Evolutionary conservation across 352 stramenopile genomes (phyloP), one percentile per base, ranked within the genome.

Genomic region (Pythium dissimile): DNA sequence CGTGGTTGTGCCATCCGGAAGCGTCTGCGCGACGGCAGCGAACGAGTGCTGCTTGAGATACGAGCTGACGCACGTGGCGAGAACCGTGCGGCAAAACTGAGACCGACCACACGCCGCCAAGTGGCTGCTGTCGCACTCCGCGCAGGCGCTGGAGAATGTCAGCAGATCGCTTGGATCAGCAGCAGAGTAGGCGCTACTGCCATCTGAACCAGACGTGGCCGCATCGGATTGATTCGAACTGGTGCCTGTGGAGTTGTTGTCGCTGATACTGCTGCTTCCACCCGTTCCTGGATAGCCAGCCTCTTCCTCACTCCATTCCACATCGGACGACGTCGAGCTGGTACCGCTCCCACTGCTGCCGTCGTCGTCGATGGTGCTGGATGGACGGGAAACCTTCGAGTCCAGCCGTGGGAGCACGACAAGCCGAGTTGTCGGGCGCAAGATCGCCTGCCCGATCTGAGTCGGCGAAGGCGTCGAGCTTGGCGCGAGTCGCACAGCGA

Each of bases 91-190:
- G 42, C 59, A 66, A 13, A 51, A 66, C 13, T 45, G 3, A 3
- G 59, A 66, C 23, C 47, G 35, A 8, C 16, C 31, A 31, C 59
- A 66, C 7, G 32, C 46, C 7, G 48, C 18, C 41, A 65, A 56
- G 43, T 65, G 58, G 10, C 50, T 43, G 1, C 5, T 31, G 21
- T 65, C 58, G 34, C 58, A 65, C 20, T 41, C 1, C 1, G 26
- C 5, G 27, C 58, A 66, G 12, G 47, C 37, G 12, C n/a, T 11
- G 1, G 42, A 34, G 15, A 56, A 56, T 21, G 10, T 15, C 27
- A 63, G 16, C 10, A 60, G 21, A n/a, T n/a, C n/a, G n/a, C n/a
- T n/a, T n/a, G n/a, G n/a, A n/a, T n/a, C n/a, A n/a, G n/a, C n/a
- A n/a, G n/a, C n/a, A n/a, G n/a, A n/a, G n/a, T n/a, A n/a, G n/a